These are phyloP conservation scores for Aspergillus melleus DNA, from an alignment of 2,329 filamentous ascomycete species.

Conservation along the genomic window DNA sequence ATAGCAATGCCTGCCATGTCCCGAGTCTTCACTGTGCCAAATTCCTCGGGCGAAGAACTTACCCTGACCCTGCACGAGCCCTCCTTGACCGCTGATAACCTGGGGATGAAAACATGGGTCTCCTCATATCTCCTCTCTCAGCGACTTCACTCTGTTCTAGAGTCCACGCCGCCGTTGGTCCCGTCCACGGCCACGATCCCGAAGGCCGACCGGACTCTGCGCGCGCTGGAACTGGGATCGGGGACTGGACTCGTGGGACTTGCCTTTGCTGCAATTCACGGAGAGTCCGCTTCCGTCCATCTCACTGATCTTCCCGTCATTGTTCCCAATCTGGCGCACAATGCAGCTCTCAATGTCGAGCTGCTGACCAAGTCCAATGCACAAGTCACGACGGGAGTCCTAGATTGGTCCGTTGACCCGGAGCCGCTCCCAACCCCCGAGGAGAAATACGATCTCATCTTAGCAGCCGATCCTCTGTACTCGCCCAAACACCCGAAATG, in stretches of 20 bases:
- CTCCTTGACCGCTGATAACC: constrained; percentile 78
- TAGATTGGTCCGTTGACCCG: constrained; percentile 66
- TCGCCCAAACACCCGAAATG: constrained; percentile 77
- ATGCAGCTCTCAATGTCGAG: constrained; percentile 64
- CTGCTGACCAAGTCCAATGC: constrained; percentile 59
- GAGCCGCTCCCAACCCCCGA: constrained; percentile 28
- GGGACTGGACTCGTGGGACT: constrained; percentile 91
- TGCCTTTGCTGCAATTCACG: constrained; percentile 73
- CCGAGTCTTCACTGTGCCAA: constrained; percentile 60
- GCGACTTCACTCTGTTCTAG: constrained; percentile 56
- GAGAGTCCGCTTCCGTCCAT: constrained; percentile 57
- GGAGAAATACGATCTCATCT: constrained; percentile 61
- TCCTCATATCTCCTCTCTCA: constrained; percentile 83
- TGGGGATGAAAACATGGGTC: constrained; percentile 95
- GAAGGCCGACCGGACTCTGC: constrained; percentile 26
- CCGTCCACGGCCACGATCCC: constrained; percentile 23
- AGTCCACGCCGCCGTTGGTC: constrained; percentile 33
- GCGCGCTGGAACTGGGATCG: constrained; percentile 76
- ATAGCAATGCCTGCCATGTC: constrained; percentile 63
- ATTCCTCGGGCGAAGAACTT: constrained; percentile 47
- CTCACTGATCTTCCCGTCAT: constrained; percentile 86
- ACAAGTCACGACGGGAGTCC: constrained; percentile 59
- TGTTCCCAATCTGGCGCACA: constrained; percentile 70
- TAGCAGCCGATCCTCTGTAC: constrained; percentile 86
- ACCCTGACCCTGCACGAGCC: constrained; percentile 79